Evolutionary conservation across 1,284 basidiomycete species (phyloP).

Genomic region (Ustilago lituana): DNA sequence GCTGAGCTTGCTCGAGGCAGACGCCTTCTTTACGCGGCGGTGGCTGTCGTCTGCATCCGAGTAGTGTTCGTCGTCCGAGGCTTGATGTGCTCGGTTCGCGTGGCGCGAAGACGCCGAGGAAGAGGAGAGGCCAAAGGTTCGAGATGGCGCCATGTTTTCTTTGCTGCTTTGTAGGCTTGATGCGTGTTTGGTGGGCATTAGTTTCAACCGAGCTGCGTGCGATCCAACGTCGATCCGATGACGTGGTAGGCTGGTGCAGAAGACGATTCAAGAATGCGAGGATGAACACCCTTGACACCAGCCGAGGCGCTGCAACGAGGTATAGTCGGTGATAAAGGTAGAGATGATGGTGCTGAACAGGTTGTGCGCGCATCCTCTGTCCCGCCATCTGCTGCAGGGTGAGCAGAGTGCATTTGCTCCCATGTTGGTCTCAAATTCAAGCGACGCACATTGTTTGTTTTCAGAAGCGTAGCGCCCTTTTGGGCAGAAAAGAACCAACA

Average conservation of each 20-base stretch:
- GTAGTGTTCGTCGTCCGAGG: slow-evolving; percentile 29
- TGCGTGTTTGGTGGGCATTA: not conserved
- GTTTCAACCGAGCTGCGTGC: too few species aligned
- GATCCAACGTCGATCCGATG: too few species aligned
- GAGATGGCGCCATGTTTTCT: slow-evolving; percentile 32
- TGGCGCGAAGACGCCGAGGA: slow-evolving; percentile 37
- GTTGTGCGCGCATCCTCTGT: not conserved
- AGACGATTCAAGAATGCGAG: too few species aligned
- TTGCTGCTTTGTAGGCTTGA: not conserved
- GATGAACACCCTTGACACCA: too few species aligned
- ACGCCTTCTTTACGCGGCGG: slow-evolving; percentile 19
- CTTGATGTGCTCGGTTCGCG: slow-evolving; percentile 15
- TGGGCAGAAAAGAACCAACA: too few species aligned
- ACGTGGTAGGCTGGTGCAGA: too few species aligned
- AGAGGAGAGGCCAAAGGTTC: slow-evolving; percentile 28
- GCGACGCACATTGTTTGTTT: too few species aligned
- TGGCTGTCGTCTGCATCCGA: slow-evolving; percentile 27
- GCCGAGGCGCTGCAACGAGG: too few species aligned
- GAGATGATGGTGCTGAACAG: slow-evolving; percentile 7
- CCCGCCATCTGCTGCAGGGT: not conserved
- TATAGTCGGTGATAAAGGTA: not conserved
- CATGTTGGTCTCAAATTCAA: not conserved
- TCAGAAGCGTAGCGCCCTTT: too few species aligned
- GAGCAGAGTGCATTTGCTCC: not conserved
- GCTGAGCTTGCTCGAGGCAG: slow-evolving; percentile 8